Base-by-base conservation (phyloP, 2,329 filamentous ascomycete genomes). In the Fusarium sp. region DNA sequence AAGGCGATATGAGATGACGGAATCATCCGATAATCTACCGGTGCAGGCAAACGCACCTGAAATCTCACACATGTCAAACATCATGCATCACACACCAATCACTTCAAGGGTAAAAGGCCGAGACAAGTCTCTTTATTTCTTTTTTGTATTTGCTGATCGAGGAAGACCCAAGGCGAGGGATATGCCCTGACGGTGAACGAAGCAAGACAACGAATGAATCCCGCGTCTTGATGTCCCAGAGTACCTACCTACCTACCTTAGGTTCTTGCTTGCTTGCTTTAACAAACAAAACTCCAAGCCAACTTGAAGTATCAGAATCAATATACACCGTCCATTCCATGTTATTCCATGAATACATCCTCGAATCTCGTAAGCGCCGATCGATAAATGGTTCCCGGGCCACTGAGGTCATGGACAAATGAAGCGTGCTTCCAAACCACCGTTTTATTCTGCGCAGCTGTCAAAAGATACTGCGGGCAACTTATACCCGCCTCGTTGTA, bases 361-460 rank as follows among this genome's bases (percentile, higher is more conserved):
- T 62, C 65, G 60, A 65, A 68, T 65, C 61, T 64, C 59, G 45
- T 43, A 43, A 37, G 38, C 57, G 56, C 22, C 58, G 65, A 30
- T 63, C 20, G 50, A 54, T 43, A 20, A 69, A 33, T 63, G 25
- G 43, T 56, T 33, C 27, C 43, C 57, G 27, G 61, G 38, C 62
- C 50, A 30, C 52, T 64, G 33, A 63, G 56, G 65, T 43, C 63
- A 61, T 38, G 33, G 66, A 35, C 35, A 47, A 47, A 47, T 40
- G 30, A 35, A 61, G 22, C 38, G 63, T 69, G 58, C 65, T 68
- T 60, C 47, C 64, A 67, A 67, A 68, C 47, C 66, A 71, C 70
- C 66, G 65, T 75, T 73, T 68, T 69, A 65, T 74, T 73, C 32
- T 74, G 68, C 58, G 65, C 40, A 66, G 71, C 37, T 60, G 71